Percentiles rank a stretch among this genome's conserved stretches.
phyloP scores from a whole-genome alignment of 1,139 yeast species.

The Blastobotrys capitulatus region DNA sequence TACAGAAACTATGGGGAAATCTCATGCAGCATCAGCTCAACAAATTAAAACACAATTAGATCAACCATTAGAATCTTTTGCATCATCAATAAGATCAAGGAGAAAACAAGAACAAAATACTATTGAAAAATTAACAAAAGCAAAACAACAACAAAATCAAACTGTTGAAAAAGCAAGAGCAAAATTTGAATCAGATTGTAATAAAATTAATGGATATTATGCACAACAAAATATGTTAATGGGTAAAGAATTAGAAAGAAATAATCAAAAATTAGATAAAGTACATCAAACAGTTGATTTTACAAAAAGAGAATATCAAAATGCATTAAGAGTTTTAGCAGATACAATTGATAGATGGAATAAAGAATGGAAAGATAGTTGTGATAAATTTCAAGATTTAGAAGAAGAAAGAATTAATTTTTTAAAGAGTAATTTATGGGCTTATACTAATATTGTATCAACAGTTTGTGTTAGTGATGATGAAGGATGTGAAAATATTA shows the following conservation, averaged over 20 bases:
- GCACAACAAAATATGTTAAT: constrained; percentile 69
- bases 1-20: constrained; percentile 45
- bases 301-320: constrained; percentile 54
- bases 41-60: constrained; percentile 41
- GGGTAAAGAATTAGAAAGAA: constrained; percentile 70
- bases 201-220: constrained; percentile 50
- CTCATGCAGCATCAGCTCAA: constrained; percentile 44
- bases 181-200: constrained; percentile 55
- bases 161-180: constrained; percentile 43
- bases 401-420: constrained; percentile 77
- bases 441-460: constrained; percentile 71
- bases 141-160: constrained; percentile 36
- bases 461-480: constrained; percentile 76
- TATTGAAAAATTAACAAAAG: constrained; percentile 40
- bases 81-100: constrained; percentile 40
- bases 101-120: constrained; percentile 44
- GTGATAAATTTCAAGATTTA: constrained; percentile 64
- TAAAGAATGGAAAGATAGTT: constrained; percentile 69
- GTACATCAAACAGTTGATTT: constrained; percentile 45
- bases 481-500: constrained; percentile 63
- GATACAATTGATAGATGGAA: constrained; percentile 70
- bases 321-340: constrained; percentile 52
- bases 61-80: constrained; percentile 41
- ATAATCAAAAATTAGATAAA: constrained; percentile 56
- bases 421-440: constrained; percentile 74